These are phyloP conservation scores for Corynespora cassiicola DNA, from an alignment of 2,329 filamentous ascomycete genomes.

Conservation along the genomic window DNA sequence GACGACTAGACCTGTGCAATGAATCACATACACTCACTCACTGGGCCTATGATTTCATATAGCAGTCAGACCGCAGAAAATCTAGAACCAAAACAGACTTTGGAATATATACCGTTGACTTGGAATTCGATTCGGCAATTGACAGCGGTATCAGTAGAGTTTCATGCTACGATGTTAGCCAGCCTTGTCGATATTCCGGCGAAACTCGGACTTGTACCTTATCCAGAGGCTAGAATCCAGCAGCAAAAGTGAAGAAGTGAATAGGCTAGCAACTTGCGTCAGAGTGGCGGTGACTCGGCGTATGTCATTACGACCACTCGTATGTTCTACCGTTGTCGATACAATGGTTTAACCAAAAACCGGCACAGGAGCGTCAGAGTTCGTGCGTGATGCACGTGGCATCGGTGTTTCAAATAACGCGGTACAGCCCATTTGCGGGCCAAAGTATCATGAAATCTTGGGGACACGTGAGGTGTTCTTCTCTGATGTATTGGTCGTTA, in stretches of 20 bases:
- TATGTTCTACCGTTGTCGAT: slow-evolving; percentile 58
- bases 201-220: slow-evolving; percentile 31
- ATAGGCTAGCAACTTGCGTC: slow-evolving; percentile 52
- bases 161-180: slow-evolving; percentile 55
- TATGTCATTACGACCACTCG: slow-evolving; percentile 63
- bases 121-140: too few relatives aligned
- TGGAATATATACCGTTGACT: too few relatives aligned
- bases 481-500: slow-evolving; percentile 56
- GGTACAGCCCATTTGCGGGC: slow-evolving; percentile 53
- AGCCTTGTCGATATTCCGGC: slow-evolving; percentile 30
- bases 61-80: too few relatives aligned
- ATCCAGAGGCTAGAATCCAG: slow-evolving; percentile 49
- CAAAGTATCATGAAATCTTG: slow-evolving; percentile 50
- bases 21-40: too few relatives aligned
- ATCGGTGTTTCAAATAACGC: slow-evolving; percentile 60
- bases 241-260: slow-evolving; percentile 57
- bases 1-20: too few relatives aligned
- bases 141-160: too few relatives aligned
- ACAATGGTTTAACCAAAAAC: slow-evolving; percentile 60
- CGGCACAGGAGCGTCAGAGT: slow-evolving; percentile 56
- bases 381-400: slow-evolving; percentile 48
- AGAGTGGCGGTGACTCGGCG: slow-evolving; percentile 56
- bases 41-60: too few relatives aligned
- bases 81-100: too few relatives aligned
- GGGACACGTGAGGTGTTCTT: slow-evolving; percentile 60